phyloP scores from a whole-genome alignment of 2,329 filamentous ascomycete species.

The Epichloe typhina region DNA sequence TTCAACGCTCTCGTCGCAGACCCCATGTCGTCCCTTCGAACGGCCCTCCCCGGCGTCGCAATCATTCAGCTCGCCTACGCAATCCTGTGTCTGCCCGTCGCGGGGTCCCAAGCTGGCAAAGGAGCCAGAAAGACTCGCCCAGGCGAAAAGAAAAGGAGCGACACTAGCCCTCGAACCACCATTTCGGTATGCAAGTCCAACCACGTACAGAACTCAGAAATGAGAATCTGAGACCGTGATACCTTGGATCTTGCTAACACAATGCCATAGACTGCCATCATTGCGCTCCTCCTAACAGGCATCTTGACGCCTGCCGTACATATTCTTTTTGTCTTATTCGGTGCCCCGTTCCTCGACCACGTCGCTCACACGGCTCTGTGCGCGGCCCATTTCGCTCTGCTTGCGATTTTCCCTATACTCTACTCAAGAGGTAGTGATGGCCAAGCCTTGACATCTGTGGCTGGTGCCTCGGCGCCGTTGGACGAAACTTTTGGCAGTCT shows the following conservation, averaged over 20 bases:
- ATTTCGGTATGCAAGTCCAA: conserved; percentile 27
- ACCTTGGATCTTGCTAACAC: too few relatives aligned
- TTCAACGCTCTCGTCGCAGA: conserved; percentile 58
- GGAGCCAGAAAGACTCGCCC: conserved; percentile 35
- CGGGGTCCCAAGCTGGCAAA: conserved; percentile 31
- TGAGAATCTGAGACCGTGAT: too few relatives aligned
- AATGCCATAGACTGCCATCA: conserved; percentile 26
- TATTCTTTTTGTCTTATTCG: conserved; percentile 71
- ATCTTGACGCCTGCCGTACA: conserved; percentile 54
- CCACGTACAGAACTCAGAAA: too few relatives aligned
- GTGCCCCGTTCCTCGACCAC: conserved; percentile 79
- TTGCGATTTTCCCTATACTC: conserved; percentile 67
- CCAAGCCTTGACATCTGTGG: conserved; percentile 55
- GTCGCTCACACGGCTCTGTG: conserved; percentile 64
- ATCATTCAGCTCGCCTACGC: conserved; percentile 52
- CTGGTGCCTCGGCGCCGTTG: conserved; percentile 54
- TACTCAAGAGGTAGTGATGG: conserved; percentile 74
- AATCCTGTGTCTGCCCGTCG: conserved; percentile 49
- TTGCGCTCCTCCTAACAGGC: conserved; percentile 46
- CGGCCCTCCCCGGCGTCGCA: conserved; percentile 47
- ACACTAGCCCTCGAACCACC: conserved; percentile 29
- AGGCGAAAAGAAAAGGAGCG: conserved; percentile 41
- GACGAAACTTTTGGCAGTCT: conserved; percentile 78
- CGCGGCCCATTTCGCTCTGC: conserved; percentile 67
- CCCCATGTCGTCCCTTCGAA: conserved; percentile 50